Base-by-base conservation (phyloP, 2,329 filamentous ascomycete species). In the Penicillium occitanis region DNA sequence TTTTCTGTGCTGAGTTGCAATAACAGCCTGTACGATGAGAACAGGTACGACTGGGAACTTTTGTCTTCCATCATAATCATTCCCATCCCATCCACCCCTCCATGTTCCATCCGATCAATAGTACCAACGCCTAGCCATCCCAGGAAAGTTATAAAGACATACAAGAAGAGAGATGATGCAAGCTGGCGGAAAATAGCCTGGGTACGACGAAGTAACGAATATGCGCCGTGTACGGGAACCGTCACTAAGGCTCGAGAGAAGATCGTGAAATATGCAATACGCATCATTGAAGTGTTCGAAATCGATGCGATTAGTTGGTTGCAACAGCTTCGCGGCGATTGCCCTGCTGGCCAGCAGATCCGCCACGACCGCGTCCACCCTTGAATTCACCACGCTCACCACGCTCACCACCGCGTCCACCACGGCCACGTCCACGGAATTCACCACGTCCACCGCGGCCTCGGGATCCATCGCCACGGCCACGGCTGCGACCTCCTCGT, bases 391-490 rank as follows among this genome's bases (percentile, higher is more conserved):
- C 73, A 46, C 73, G 71, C 53, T 44, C 42, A 44, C 42, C 42
- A 19, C 42, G 42, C 42, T 75, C 72, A 63, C 76, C 73, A n/a
- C 77, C 77, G 66, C 78, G 77, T 22, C 76, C 62, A 59, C 76
- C 73, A 35, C 62, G 62, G 17, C 66, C 66, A 7, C 57, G 51
- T 19, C 55, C 60, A 33, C 63, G 57, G 57, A 51, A 61, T 13
- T 63, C 57, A 44, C 69, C 70, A 28, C 75, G 75, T 53, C 76
- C 76, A 53, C 76, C 74, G 55, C 79, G 75, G 69, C 75, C 74
- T 40, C 76, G 76, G 61, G 76, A 75, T 64, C 76, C 76, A 22
- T 77, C 74, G 17, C 77, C 77, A 67, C 77, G 76, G 22, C 75
- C 72, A 28, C 64, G 57, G 42, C 75, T 71, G 66, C 74, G 72